Conservation (phyloP, 2,329 filamentous ascomycete genomes). For the Chrysoporthe austroafricana region DNA sequence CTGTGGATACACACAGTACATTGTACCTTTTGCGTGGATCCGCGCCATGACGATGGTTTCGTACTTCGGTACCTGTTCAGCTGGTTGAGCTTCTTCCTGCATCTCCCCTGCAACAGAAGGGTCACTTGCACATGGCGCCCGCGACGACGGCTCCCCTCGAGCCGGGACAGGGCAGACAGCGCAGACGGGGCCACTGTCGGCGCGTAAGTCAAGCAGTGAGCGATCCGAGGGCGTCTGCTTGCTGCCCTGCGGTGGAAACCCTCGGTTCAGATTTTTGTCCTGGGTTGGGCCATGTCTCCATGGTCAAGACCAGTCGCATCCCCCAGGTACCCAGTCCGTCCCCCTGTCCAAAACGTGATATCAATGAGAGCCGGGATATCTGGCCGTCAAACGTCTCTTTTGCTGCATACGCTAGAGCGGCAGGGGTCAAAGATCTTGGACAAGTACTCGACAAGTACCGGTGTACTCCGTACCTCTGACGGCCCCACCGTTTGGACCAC, state of each 20-base stretch:
- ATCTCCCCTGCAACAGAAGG: conserved; percentile 1
- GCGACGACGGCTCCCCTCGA: not conserved
- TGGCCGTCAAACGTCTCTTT: conserved; percentile 23
- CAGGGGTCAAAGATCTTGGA: conserved; percentile 16
- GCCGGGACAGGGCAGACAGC: not conserved
- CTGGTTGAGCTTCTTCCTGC: conserved; percentile 16
- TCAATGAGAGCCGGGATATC: conserved; percentile 23
- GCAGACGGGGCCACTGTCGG: not conserved
- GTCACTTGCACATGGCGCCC: conserved; percentile 8
- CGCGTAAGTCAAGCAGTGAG: conserved; percentile 12
- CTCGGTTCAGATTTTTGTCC: conserved; percentile 24
- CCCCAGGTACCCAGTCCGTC: conserved; percentile 24
- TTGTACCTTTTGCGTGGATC: conserved; percentile 16
- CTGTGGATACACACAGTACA: conserved; percentile 22
- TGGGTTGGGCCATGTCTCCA: conserved; percentile 28
- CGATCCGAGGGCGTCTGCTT: conserved; percentile 24
- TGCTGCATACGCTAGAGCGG: conserved; percentile 27
- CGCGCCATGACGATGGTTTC: conserved; percentile 26
- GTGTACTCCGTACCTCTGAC: conserved; percentile 11
- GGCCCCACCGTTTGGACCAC: conserved; percentile 1
- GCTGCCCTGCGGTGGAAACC: conserved; percentile 23
- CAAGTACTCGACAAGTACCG: conserved; percentile 26
- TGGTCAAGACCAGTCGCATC: conserved; percentile 21
- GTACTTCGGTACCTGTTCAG: conserved; percentile 12
- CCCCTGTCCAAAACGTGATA: conserved; percentile 30